Percentiles rank a stretch among this genome's conserved stretches.
Evolutionary conservation across 495 filamentous ascomycete genomes (phyloP).

Genomic region (Neurospora sp.): DNA sequence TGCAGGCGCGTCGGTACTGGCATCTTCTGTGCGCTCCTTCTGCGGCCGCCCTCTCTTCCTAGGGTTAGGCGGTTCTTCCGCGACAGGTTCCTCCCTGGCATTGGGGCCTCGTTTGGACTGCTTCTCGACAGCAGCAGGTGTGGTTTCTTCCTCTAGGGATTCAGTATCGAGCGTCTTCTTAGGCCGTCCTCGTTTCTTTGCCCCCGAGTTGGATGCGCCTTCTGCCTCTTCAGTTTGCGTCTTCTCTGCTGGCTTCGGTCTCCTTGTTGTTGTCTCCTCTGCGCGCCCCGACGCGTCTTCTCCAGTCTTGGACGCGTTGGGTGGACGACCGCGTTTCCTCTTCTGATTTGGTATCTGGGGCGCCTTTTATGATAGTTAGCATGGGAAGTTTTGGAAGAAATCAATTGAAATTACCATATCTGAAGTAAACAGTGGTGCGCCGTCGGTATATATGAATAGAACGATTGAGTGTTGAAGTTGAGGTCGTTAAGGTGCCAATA

Average conservation of each 20-base stretch:
- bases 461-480: background rate
- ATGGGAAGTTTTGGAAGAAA: too few relatives aligned
- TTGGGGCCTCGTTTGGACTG: background rate
- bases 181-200: conserved; percentile 15
- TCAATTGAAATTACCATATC: conserved; percentile 13
- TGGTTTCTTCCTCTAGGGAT: background rate
- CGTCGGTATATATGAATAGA: background rate
- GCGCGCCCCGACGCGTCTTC: conserved; percentile 24
- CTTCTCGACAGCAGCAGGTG: background rate
- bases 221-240: background rate
- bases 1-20: background rate
- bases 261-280: background rate
- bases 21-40: background rate
- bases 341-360: conserved; percentile 27
- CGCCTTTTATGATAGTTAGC: conserved; percentile 18
- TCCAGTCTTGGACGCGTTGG: conserved; percentile 27
- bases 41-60: background rate
- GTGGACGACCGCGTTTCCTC: conserved; percentile 31
- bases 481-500: background rate
- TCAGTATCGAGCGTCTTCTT: conserved; percentile 2
- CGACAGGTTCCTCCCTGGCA: background rate
- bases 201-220: background rate
- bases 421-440: conserved; percentile 4
- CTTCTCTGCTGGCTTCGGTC: background rate
- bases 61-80: background rate